Base-by-base conservation (phyloP, 1,284 basidiomycete species). In the Melampsora larici-populina region DNA sequence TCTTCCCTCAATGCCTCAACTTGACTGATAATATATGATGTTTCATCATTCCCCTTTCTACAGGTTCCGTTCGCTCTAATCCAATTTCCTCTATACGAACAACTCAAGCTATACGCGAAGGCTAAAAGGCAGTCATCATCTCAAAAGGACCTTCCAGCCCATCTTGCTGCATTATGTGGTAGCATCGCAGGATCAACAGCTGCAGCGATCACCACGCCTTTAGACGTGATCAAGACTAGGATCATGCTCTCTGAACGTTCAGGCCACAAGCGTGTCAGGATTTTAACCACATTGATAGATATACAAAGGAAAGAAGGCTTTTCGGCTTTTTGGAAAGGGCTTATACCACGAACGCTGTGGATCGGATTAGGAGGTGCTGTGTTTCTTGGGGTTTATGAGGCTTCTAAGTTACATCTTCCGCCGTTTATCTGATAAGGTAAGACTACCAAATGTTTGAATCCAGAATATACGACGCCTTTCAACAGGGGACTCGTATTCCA, bases 61-160 rank as follows among this genome's bases (percentile, higher is more conserved):
- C 79, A 96, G 93, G 94, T 99, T 58, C 96, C 96, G 0, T 99
- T 99, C 86, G 97, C 96, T 0, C 96, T 94, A 15, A 87, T 99
- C 31, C 97, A 99, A 84, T 99, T 99, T 83, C 97, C 97, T 0
- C 85, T 99, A 31, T 99, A 98, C 82, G 97, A 99, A 85, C 86
- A 89, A 55, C 86, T 99, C 80, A 99, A 99, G 84, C 80, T 81
- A 17, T 78, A 70, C 55, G 80, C 86, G 0, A 86, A 87, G 43
- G 83, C 91, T 8, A 89, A 91, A 0, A 81, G 58, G 40, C 80
- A 76, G 24, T 78, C 79, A 62, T 64, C 62, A 64, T 63, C 69
- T 55, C 58, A 40, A 87, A 0, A 87, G 93, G 5, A 88, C 88
- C 72, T 89, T 90, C 1, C 89, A 91, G 81, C 92, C 97, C 85